Percentiles rank a stretch among this genome's conserved stretches.
phyloP scores from a whole-genome alignment of 805 yeast genomes.

The Maudiozyma pseudohumilis region DNA sequence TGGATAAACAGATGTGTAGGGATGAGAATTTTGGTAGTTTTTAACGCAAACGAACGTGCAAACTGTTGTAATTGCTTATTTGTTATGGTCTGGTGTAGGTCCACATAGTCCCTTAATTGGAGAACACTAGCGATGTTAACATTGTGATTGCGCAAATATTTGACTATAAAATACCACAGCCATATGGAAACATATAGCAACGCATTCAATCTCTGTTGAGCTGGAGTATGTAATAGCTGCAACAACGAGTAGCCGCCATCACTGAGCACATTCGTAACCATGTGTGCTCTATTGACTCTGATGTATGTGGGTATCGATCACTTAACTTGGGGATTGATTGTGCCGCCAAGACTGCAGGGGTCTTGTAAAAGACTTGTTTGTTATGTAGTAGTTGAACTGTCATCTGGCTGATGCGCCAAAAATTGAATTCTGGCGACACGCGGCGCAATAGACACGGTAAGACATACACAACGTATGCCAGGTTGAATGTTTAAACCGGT shows the following conservation, averaged over 20 bases:
- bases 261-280: neutral
- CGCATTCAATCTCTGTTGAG: slow-evolving; percentile 43
- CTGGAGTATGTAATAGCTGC: slow-evolving; percentile 24
- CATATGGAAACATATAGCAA: slow-evolving; percentile 41
- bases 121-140: slow-evolving; percentile 34
- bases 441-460: no score
- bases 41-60: slow-evolving; percentile 19
- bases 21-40: slow-evolving; percentile 16
- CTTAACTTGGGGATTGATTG: no score
- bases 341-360: no score
- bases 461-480: no score
- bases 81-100: slow-evolving; percentile 19
- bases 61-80: slow-evolving; percentile 33
- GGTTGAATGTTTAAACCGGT: no score
- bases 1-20: slow-evolving; percentile 14
- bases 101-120: slow-evolving; percentile 15
- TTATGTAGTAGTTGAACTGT: no score
- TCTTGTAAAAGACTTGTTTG: no score
- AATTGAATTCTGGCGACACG: no score
- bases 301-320: no score
- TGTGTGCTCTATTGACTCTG: no score
- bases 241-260: neutral
- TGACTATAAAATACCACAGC: slow-evolving; percentile 43
- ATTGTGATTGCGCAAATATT: slow-evolving; percentile 29
- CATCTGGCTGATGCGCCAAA: no score